These are phyloP conservation scores for Leishmania lainsoni DNA, from an alignment of 208 protist genomes.

Conservation along the genomic window DNA sequence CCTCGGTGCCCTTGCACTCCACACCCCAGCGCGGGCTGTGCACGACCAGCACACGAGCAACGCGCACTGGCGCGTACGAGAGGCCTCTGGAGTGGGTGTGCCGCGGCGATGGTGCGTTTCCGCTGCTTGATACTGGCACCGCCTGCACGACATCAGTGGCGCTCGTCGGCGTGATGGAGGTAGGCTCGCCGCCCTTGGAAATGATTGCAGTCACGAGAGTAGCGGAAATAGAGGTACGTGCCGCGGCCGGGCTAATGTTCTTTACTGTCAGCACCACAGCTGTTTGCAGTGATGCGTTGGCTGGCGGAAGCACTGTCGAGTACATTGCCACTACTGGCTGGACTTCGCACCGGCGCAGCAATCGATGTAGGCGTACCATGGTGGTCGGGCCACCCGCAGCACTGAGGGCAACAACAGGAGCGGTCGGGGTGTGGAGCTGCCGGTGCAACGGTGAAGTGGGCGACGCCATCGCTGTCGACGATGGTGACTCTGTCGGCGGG, in stretches of 20 bases:
- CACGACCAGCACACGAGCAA: slow-evolving; percentile 55
- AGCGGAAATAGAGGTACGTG: not conserved
- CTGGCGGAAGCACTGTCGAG: slow-evolving; percentile 67
- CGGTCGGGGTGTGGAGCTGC: not conserved
- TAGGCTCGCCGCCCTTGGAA: not conserved
- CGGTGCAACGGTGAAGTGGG: not conserved
- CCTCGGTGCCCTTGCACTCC: slow-evolving; percentile 29
- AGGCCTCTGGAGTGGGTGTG: not conserved
- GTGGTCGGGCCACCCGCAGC: not conserved
- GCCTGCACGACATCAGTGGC: slow-evolving; percentile 12
- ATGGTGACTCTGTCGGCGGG: not conserved
- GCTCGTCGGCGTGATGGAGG: not conserved
- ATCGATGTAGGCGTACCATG: slow-evolving; percentile 68
- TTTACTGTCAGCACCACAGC: slow-evolving; percentile 62
- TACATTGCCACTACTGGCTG: slow-evolving; percentile 60
- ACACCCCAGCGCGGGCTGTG: slow-evolving; percentile 67
- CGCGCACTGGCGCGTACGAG: slow-evolving; percentile 35
- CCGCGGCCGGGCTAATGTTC: slow-evolving; percentile 34
- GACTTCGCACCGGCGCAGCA: slow-evolving; percentile 71
- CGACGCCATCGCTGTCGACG: not conserved
- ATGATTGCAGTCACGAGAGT: not conserved
- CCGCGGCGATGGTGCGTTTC: not conserved
- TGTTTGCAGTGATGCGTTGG: slow-evolving; percentile 43
- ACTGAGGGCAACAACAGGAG: not conserved
- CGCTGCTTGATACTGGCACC: not conserved